Evolutionary conservation across 805 yeast species (phyloP), one percentile per base, ranked within the genome.

Genomic region (Metschnikowia chrysomelidarum): DNA sequence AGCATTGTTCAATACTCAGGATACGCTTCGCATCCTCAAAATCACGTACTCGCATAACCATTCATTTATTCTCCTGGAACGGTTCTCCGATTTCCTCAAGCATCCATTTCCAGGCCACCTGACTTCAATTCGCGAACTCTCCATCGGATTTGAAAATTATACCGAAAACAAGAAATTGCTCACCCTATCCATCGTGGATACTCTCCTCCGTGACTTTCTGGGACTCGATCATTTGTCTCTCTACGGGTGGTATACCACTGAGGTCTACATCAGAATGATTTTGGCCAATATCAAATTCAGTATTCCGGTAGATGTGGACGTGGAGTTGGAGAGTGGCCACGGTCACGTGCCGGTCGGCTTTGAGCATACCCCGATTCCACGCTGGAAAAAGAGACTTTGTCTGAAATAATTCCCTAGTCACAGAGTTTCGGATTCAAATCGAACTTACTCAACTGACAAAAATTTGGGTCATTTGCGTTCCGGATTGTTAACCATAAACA

Each of bases 41-140:
- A 41, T 68, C 11, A 36, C 37, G 2, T 66, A 60, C 43, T 40
- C 56, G 9, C 45, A 46, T 18, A 49, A 57, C 27, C 54, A 60
- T 38, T 43, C 67, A 8, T 67, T 68, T 39, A 47, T 60, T 12
- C 46, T 61, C 4, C 62, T 62, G 43, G 73, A 68, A 40, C 43
- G 73, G 27, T 64, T 66, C 35, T 48, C 47, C 16, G 48, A 53
- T 24, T 64, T 64, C 28, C 34, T 64, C 13, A 24, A 37, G 4
- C 42, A 43, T 8, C 59, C 58, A 8, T 40, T 51, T 17, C 47
- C 44, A 15, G 36, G 34, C 11, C 47, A 42, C 27, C 51, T 44
- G 40, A 30, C 28, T 15, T 46, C 54, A 15, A 44, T 39, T 12
- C 42, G 38, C 17, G 20, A 38, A 11, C 22, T 49, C 23, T 12